Conservation (phyloP, 2,329 filamentous ascomycete genomes). For the Fusarium clavum region DNA sequence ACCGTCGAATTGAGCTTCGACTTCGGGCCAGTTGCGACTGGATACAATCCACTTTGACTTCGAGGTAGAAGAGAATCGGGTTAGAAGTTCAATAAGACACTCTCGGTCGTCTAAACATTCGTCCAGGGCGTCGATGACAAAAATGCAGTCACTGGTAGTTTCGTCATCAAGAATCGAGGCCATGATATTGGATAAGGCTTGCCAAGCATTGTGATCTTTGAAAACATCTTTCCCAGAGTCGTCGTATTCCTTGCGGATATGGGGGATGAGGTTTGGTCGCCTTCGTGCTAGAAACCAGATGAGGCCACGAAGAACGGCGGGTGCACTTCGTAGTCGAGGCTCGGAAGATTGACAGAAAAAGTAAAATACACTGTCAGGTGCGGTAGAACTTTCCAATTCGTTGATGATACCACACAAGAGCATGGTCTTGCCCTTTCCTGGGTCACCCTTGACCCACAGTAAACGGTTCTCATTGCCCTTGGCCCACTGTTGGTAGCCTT, state of each 20-base stretch:
- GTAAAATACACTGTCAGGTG: background rate
- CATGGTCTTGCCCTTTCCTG: background rate
- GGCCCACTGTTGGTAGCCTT: background rate
- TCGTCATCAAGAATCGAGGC: background rate
- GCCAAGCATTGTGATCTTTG: background rate
- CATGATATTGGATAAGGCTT: background rate
- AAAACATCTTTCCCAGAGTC: background rate
- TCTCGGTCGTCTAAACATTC: background rate
- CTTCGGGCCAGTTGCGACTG: accelerated
- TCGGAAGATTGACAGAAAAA: background rate
- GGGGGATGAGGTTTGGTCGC: background rate
- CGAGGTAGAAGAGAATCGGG: background rate
- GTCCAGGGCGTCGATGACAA: background rate
- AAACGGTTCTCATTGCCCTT: accelerated
- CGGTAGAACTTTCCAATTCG: accelerated
- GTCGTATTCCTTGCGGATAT: background rate
- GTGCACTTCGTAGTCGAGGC: background rate
- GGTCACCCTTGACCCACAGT: background rate
- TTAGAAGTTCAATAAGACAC: background rate
- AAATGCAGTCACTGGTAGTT: background rate
- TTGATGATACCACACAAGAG: background rate
- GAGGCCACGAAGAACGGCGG: background rate
- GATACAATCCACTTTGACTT: background rate
- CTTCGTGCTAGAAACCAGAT: background rate
- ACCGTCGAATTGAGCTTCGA: accelerated